Evolutionary conservation across 2,329 filamentous ascomycete genomes (phyloP).

Genomic region (Raffaelea ambrosiae): DNA sequence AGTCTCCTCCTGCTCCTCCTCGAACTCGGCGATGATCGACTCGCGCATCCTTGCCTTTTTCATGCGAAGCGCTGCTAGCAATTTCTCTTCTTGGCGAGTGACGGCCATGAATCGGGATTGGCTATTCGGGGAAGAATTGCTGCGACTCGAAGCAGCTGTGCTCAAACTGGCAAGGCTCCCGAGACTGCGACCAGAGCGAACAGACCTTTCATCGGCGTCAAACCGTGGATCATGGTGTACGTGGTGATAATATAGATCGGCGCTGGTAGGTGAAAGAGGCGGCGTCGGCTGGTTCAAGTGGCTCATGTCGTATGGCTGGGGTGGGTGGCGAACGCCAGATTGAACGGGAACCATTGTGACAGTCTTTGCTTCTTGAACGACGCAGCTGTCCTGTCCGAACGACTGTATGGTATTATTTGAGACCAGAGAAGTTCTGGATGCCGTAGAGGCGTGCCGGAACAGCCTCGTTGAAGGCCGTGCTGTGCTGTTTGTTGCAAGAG

Average conservation of each 20-base stretch:
- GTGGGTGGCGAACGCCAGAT: conserved; percentile 29
- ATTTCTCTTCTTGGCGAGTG: conserved; percentile 49
- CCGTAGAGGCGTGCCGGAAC: conserved; percentile 24
- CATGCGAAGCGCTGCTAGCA: conserved; percentile 46
- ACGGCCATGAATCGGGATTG: conserved; percentile 45
- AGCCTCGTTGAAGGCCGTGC: conserved; percentile 2
- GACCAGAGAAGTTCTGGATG: conserved; percentile 12
- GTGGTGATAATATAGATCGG: conserved; percentile 38
- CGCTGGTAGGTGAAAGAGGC: conserved; percentile 42
- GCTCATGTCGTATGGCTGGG: background rate
- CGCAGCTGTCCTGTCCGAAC: conserved; percentile 2
- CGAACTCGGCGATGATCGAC: conserved; percentile 32
- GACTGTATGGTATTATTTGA: conserved; percentile 3
- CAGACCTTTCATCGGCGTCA: conserved; percentile 20
- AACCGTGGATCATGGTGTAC: conserved; percentile 9
- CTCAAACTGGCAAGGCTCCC: conserved; percentile 6
- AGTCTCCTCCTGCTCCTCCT: conserved; percentile 19
- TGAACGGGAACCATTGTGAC: background rate
- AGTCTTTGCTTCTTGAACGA: conserved; percentile 2
- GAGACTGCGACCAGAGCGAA: conserved; percentile 18
- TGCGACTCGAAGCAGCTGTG: conserved; percentile 10
- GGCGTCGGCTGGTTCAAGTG: conserved; percentile 25
- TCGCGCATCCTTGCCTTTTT: conserved; percentile 49
- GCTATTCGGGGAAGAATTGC: conserved; percentile 5
- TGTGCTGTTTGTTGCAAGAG: conserved; percentile 10